phyloP scores from a whole-genome alignment of 2,329 filamentous ascomycete genomes.

The Fusarium humuli region DNA sequence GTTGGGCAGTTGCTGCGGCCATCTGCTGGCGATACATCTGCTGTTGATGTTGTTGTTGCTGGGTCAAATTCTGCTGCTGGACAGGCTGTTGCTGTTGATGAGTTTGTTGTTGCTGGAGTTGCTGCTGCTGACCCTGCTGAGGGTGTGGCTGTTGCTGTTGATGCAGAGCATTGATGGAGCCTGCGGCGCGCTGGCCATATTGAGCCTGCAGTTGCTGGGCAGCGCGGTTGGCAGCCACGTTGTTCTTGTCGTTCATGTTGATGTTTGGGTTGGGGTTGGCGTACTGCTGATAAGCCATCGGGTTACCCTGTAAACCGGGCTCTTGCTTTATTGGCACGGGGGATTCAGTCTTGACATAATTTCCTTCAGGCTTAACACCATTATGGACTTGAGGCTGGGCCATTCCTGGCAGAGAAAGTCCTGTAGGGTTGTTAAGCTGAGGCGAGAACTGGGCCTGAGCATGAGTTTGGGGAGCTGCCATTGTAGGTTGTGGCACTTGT shows the following conservation, averaged over 20 bases:
- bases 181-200: slow-evolving; percentile 73
- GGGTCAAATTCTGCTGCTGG: slow-evolving; percentile 42
- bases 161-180: slow-evolving; percentile 73
- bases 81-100: slow-evolving; percentile 42
- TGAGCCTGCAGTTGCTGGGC: slow-evolving; percentile 67
- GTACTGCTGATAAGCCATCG: slow-evolving; percentile 52
- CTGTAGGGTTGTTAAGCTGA: slow-evolving; percentile 41
- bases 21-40: slow-evolving; percentile 51
- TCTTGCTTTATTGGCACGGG: slow-evolving; percentile 59
- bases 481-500: slow-evolving; percentile 50
- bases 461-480: slow-evolving; percentile 43
- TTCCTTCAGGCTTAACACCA: slow-evolving; percentile 59
- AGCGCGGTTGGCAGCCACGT: slow-evolving; percentile 65
- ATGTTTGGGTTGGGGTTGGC: slow-evolving; percentile 36
- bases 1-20: slow-evolving; percentile 40
- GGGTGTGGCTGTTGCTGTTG: slow-evolving; percentile 48
- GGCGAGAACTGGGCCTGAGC: slow-evolving; percentile 50
- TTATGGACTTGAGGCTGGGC: slow-evolving; percentile 48
- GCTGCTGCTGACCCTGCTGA: slow-evolving; percentile 41
- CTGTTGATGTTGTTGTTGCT: slow-evolving; percentile 51
- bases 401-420: slow-evolving; percentile 49
- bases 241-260: slow-evolving; percentile 50
- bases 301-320: slow-evolving; percentile 51
- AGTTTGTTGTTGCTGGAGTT: slow-evolving; percentile 40
- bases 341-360: slow-evolving; percentile 61